Base-by-base conservation (phyloP, 2,329 filamentous ascomycete genomes). In the Colletotrichum camelliae region DNA sequence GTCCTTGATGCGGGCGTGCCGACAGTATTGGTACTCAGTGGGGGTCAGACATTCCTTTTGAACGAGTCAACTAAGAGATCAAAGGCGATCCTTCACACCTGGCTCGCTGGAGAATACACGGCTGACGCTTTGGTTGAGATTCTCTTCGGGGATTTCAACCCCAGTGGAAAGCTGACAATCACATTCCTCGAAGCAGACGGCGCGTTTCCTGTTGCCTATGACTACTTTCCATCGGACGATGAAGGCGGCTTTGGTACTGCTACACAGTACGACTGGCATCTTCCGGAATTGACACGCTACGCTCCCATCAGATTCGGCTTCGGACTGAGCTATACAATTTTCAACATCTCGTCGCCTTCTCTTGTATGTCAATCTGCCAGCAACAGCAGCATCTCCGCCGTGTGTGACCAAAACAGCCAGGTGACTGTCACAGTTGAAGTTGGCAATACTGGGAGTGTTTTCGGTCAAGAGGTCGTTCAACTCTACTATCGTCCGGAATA, bases 301-400 rank as follows among this genome's bases (percentile, higher is more conserved):
- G 80, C 86, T 0, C 83, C 87, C 10, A 88, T 90, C n/a, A 81
- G 82, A 61, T 94, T 94, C 79, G 93, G 92, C 3, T 93, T 88
- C 77, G 93, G 93, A 2, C 87, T 94, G 33, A 92, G 90, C 58
- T 94, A 94, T 83, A 93, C 93, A 10, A 87, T 86, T 1, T 94
- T 93, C 83, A 83, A 87, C 33, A 86, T 93, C 62, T 89, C 89
- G 24, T 55, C 66, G 4, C 16, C 33, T 1, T 70, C 66, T 24
- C 2, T 74, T 6, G 12, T 15, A 43, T 70, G 66, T 5, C 13
- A 31, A n/a, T 12, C 58, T 16, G 4, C 13, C 15, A 24, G 64
- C 15, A 37, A 15, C 15, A 74, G 18, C 37, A 35, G 21, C 18
- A 39, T 18, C 5, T 92, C 64, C 90, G 16, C 27, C 12, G 4